phyloP scores from a whole-genome alignment of 768 basidiomycete genomes.

The Naganishia randhawae region DNA sequence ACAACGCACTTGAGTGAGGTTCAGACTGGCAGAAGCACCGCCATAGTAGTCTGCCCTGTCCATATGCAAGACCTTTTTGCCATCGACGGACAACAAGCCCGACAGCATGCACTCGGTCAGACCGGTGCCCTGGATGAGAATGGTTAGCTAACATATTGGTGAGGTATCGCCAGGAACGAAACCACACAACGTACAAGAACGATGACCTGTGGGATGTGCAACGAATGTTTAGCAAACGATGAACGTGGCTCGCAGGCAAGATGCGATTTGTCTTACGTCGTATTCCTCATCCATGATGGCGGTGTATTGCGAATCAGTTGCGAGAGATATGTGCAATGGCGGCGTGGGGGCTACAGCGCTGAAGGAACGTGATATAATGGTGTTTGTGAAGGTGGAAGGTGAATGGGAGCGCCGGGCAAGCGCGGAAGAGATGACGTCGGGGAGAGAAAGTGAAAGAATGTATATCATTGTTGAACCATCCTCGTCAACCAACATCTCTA shows the following conservation, averaged over 20 bases:
- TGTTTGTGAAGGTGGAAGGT: too few relatives aligned
- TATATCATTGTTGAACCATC: too few relatives aligned
- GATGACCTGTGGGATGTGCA: conserved; percentile 41
- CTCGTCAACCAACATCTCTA: conserved; percentile 15
- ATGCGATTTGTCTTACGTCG: conserved; percentile 60
- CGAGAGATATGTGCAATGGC: too few relatives aligned
- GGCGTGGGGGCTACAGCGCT: too few relatives aligned
- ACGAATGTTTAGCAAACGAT: neutral
- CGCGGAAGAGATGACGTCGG: too few relatives aligned
- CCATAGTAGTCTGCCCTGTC: conserved; percentile 91
- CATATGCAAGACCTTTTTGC: conserved; percentile 97
- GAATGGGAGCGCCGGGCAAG: too few relatives aligned
- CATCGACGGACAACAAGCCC: conserved; percentile 95
- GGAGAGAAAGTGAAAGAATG: too few relatives aligned
- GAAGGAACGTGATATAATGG: too few relatives aligned
- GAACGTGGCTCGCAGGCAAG: neutral
- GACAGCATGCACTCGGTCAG: conserved; percentile 98
- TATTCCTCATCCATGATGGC: conserved; percentile 95
- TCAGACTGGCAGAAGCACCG: conserved; percentile 92
- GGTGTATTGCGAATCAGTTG: too few relatives aligned
- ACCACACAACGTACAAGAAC: conserved; percentile 40
- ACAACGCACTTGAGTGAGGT: conserved; percentile 83
- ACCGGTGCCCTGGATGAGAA: conserved; percentile 87
- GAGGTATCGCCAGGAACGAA: neutral
- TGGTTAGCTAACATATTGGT: neutral